Evolutionary conservation across 805 yeast species (phyloP).

Genomic region (Martiniozyma abietophila): DNA sequence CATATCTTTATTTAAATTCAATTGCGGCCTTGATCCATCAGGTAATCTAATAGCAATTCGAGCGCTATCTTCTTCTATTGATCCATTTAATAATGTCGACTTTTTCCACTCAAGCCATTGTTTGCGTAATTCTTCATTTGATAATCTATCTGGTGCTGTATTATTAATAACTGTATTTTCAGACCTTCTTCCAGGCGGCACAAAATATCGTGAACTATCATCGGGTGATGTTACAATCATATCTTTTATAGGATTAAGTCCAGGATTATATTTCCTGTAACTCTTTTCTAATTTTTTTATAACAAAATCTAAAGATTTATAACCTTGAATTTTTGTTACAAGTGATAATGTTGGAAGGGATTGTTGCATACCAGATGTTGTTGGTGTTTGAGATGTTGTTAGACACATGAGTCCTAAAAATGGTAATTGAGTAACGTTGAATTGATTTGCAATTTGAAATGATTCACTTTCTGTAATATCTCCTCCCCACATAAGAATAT

Average conservation of each 20-base stretch:
- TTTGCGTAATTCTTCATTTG: too few relatives aligned
- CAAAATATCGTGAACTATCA: too few relatives aligned
- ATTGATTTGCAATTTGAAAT: constrained; percentile 67
- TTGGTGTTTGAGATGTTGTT: constrained; percentile 44
- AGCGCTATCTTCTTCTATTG: constrained; percentile 29
- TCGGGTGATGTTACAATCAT: too few relatives aligned
- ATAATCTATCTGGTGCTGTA: too few relatives aligned
- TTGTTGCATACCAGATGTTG: constrained; percentile 46
- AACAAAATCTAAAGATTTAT: constrained; percentile 28
- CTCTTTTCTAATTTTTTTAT: constrained; percentile 29
- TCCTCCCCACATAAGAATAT: constrained; percentile 80
- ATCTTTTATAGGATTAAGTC: constrained; percentile 49
- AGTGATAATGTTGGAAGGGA: constrained; percentile 50
- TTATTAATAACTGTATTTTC: too few relatives aligned
- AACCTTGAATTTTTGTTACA: constrained; percentile 59
- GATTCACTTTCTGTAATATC: constrained; percentile 76
- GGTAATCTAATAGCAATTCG: constrained; percentile 63
- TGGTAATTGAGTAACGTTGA: constrained; percentile 70
- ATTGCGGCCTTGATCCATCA: constrained; percentile 49
- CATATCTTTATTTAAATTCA: constrained; percentile 37
- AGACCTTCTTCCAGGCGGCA: too few relatives aligned
- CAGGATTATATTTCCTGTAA: constrained; percentile 48
- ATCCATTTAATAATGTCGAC: constrained; percentile 16
- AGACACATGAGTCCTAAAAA: constrained; percentile 68
- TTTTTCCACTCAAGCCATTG: constrained; percentile 45